Evolutionary conservation across 495 filamentous ascomycete species (phyloP).

Genomic region (Hypoxylon subgilvum): DNA sequence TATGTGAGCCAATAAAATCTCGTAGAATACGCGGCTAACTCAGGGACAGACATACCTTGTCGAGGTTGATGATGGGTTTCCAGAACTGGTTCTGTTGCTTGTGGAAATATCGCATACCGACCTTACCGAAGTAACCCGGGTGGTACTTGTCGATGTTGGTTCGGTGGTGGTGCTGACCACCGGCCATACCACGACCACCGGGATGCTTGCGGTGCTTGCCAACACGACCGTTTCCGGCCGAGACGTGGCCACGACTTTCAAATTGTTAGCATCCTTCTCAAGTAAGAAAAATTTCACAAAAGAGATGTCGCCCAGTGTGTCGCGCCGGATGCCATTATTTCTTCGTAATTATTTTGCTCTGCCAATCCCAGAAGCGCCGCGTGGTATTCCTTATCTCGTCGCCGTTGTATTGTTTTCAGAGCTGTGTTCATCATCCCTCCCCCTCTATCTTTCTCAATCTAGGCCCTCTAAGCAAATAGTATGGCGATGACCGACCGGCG

Average conservation of each 20-base stretch:
- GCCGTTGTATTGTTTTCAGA: background rate
- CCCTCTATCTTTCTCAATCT: constrained; percentile 6
- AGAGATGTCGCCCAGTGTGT: constrained; percentile 13
- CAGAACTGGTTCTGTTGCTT: constrained; percentile 87
- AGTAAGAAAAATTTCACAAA: background rate
- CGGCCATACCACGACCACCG: constrained; percentile 94
- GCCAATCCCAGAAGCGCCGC: background rate
- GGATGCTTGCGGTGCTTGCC: constrained; percentile 94
- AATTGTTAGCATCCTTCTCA: constrained; percentile 37
- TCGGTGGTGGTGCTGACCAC: constrained; percentile 94
- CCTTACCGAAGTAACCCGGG: constrained; percentile 88
- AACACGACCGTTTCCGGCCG: constrained; percentile 88
- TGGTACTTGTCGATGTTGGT: constrained; percentile 85
- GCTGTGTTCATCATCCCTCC: constrained; percentile 2
- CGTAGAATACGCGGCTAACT: background rate
- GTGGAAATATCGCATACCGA: constrained; percentile 97
- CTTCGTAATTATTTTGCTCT: background rate
- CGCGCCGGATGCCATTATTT: constrained; percentile 23
- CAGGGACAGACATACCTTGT: constrained; percentile 88
- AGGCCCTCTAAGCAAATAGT: constrained; percentile 5
- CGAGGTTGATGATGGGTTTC: constrained; percentile 89
- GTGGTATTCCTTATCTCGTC: background rate
- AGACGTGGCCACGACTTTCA: constrained; percentile 86
- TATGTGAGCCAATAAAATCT: constrained; percentile 51
- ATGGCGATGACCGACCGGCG: constrained; percentile 12